phyloP scores from a whole-genome alignment of 2,329 filamentous ascomycete genomes.

The Bipolaris gigantea region DNA sequence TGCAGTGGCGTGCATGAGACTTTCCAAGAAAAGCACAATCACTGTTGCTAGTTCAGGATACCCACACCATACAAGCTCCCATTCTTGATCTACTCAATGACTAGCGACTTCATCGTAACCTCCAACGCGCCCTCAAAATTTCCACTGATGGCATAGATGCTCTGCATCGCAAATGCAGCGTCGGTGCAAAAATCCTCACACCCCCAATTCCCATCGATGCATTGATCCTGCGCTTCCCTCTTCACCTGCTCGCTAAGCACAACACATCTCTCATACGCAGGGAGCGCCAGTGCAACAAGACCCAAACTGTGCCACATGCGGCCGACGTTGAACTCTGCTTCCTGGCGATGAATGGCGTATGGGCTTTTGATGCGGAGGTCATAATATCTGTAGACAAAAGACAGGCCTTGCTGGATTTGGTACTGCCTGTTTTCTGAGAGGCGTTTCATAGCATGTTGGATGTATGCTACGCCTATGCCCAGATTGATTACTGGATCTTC shows the following conservation, averaged over 20 bases:
- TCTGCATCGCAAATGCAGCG: slow-evolving; percentile 74
- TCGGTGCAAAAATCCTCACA: slow-evolving; percentile 66
- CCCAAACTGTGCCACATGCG: slow-evolving; percentile 76
- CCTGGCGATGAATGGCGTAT: slow-evolving; percentile 59
- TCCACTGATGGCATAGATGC: slow-evolving; percentile 65
- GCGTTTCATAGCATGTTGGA: slow-evolving; percentile 86
- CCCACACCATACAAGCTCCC: too few species aligned
- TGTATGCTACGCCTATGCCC: slow-evolving; percentile 72
- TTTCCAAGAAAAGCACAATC: too few species aligned
- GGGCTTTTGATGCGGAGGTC: slow-evolving; percentile 55
- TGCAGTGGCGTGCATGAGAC: background rate
- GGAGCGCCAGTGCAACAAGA: slow-evolving; percentile 69
- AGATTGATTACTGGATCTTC: slow-evolving; percentile 78
- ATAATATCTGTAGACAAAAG: slow-evolving; percentile 77
- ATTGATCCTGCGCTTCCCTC: slow-evolving; percentile 18
- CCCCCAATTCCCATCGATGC: slow-evolving; percentile 42
- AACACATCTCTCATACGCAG: slow-evolving; percentile 68
- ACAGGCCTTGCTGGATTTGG: slow-evolving; percentile 79
- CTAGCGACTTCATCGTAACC: slow-evolving; percentile 61
- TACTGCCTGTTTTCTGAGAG: slow-evolving; percentile 90
- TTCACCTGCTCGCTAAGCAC: slow-evolving; percentile 51
- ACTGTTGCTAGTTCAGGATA: background rate
- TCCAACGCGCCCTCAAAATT: slow-evolving; percentile 62
- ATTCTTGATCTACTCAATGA: slow-evolving; percentile 40
- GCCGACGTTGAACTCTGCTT: slow-evolving; percentile 81